These are phyloP conservation scores for Sporodiniella umbellata DNA, from an alignment of 371 early-diverging fungal species.

Conservation along the genomic window DNA sequence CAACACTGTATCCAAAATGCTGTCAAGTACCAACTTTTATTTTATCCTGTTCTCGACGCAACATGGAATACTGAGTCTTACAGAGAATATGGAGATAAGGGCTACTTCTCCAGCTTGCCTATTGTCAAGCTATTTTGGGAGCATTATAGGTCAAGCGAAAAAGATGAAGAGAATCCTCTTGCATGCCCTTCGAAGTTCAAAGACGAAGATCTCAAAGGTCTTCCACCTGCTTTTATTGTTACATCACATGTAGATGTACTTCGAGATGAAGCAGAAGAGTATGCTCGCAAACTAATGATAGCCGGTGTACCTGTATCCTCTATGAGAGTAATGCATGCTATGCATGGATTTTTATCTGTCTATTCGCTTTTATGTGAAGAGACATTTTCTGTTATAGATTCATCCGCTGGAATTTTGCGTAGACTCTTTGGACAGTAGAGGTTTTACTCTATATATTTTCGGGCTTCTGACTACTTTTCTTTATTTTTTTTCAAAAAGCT, in stretches of 20 bases:
- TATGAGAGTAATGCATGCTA: conserved; percentile 10
- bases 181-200: conserved; percentile 9
- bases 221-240: conserved; percentile 16
- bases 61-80: conserved; percentile 9
- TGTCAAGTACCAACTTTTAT: conserved; percentile 9
- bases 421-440: conserved; percentile 2
- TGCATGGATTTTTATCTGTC: conserved; percentile 14
- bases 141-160: conserved; percentile 10
- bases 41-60: conserved; percentile 12
- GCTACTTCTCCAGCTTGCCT: background rate
- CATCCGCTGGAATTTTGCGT: conserved; percentile 1
- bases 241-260: conserved; percentile 15
- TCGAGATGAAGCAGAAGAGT: conserved; percentile 17
- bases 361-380: conserved; percentile 3
- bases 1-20: conserved; percentile 3
- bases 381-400: conserved; percentile 6
- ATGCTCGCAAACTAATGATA: conserved; percentile 13
- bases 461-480: too few relatives aligned
- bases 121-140: conserved; percentile 1
- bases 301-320: conserved; percentile 12
- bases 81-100: conserved; percentile 6
- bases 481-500: too few relatives aligned
- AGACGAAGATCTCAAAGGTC: conserved; percentile 2
- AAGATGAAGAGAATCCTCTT: conserved; percentile 4
- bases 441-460: background rate